A percentile compares a stretch with the other conserved stretches of the same genome.
phyloP scores from a whole-genome alignment of 805 yeast genomes.

The Blastobotrys chiropterorum region DNA sequence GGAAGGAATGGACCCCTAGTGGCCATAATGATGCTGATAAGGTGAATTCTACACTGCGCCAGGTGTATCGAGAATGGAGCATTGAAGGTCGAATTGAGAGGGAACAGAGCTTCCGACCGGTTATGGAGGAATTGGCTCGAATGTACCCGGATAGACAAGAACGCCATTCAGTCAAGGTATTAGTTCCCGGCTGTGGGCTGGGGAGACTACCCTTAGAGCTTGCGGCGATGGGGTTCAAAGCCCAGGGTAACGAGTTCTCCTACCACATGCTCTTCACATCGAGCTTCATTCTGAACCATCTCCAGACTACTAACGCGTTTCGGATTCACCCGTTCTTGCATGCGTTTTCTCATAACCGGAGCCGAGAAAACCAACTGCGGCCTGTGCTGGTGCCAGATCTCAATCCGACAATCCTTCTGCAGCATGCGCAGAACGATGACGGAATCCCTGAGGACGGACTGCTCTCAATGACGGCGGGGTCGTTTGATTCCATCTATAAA shows the following conservation, averaged over 20 bases:
- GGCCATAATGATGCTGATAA: conserved; percentile 45
- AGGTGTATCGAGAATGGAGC: conserved; percentile 78
- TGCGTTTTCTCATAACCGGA: conserved; percentile 58
- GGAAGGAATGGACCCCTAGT: conserved; percentile 26
- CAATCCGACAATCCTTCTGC: conserved; percentile 16
- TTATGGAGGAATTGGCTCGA: conserved; percentile 38
- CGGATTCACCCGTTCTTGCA: conserved; percentile 43
- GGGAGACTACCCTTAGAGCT: conserved; percentile 77
- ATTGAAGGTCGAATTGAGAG: conserved; percentile 47
- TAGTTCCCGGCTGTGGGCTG: conserved; percentile 88
- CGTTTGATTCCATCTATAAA: conserved; percentile 61
- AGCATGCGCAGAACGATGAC: conserved; percentile 14
- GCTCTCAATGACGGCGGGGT: conserved; percentile 70
- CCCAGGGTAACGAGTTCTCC: conserved; percentile 76
- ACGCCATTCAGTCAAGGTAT: conserved; percentile 33
- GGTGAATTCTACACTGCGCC: conserved; percentile 53
- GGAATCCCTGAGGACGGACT: conserved; percentile 19
- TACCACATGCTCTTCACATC: conserved; percentile 67
- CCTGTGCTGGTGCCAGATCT: conserved; percentile 35
- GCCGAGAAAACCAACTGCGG: conserved; percentile 47
- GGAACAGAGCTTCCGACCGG: conserved; percentile 47
- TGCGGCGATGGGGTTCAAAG: conserved; percentile 37
- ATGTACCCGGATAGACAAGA: conserved; percentile 25
- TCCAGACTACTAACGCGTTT: conserved; percentile 10
- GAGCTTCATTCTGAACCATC: conserved; percentile 24